phyloP scores from a whole-genome alignment of 257 asterid genomes.

The Scutellaria baicalensis region DNA sequence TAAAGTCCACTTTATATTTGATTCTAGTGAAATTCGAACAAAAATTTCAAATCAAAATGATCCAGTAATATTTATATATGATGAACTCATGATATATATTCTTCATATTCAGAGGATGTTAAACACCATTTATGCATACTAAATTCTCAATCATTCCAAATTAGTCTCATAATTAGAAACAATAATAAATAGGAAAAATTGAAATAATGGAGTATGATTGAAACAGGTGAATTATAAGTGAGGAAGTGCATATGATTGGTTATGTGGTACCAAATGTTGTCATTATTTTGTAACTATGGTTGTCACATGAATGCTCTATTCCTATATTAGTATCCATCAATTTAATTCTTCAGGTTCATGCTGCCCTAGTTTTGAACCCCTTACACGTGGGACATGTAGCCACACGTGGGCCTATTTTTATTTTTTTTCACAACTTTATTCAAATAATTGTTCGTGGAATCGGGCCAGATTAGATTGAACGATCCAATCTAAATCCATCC shows the following conservation, averaged over 20 bases:
- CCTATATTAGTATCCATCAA: neutral
- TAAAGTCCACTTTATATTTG: no score
- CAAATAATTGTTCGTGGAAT: no score
- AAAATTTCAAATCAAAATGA: no score
- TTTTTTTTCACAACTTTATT: no score
- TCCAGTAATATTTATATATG: no score
- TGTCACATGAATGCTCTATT: constrained; percentile 7
- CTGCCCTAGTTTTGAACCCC: no score
- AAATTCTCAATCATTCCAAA: neutral
- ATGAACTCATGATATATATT: neutral
- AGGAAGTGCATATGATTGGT: constrained; percentile 16
- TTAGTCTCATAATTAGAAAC: neutral
- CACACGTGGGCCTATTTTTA: no score
- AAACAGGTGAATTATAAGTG: neutral
- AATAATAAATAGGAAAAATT: neutral
- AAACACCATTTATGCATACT: neutral
- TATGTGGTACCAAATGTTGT: constrained; percentile 10
- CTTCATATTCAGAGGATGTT: neutral
- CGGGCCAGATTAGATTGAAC: no score
- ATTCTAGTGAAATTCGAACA: no score
- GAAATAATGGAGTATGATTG: neutral
- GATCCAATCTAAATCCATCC: no score
- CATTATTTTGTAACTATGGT: neutral
- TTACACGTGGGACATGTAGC: no score
- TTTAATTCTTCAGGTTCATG: no score